Evolutionary conservation across 768 basidiomycete genomes (phyloP), one percentile per base, ranked within the genome.

Genomic region (Lepiota subincarnata): DNA sequence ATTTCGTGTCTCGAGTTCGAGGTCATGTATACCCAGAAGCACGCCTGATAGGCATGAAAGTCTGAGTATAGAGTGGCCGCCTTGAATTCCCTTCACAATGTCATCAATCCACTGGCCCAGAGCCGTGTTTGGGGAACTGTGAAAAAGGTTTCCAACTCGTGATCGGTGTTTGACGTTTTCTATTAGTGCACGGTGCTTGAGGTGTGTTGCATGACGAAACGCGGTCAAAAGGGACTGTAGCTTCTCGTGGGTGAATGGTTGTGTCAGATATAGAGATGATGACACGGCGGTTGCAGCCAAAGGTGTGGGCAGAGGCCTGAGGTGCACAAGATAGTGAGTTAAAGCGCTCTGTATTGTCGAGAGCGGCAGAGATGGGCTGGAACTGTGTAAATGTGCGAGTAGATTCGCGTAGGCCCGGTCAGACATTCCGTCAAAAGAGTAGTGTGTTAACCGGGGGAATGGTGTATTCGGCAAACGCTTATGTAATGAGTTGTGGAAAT

Each of bases 41-140:
- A 90, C 68, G 0, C 89, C 89, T 19, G 77, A 78, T 51, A 77
- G 80, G 44, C 81, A 82, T 4, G 82, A 81, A 14, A 90, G 70
- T 34, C 84, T 72, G 8, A 85, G 68, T 14, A 86, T 69, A 0
- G 86, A 72, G 57, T 82, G 77, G 2, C 87, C 86, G 1, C 88
- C 87, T 58, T 82, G 80, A 38, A 87, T 62, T 4, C 87, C 87
- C 47, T 74, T 76, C 28, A 83, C 59, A 1, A 84, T 67, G 14
- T 75, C 74, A 11, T 62, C 59, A 2, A 75, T 66, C 87, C 87
- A 89, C 58, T 73, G 66, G 3, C 67, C 69, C 45, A 82, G 55
- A 22, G 73, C 70, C 22, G 72, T 59, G n/a, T 71, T 67, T 42
- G 73, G 52, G 46, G 71, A 72, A 16, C 71, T 62, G 8, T 73